Base-by-base conservation (phyloP, 192 early-diverging fungal species). In the Backusella tarrabulga region DNA sequence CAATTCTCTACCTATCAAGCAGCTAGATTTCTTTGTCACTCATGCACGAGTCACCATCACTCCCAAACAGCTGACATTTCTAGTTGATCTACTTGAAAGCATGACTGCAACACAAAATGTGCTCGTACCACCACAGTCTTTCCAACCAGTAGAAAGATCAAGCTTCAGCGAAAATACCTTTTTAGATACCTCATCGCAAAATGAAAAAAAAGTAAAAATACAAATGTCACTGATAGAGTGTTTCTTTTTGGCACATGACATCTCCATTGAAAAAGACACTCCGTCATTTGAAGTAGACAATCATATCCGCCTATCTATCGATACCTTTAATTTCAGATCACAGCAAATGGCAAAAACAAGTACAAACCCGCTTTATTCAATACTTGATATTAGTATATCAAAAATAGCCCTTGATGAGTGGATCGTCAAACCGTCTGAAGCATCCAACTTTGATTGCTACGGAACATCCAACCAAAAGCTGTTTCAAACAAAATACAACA, bases 61-160 rank as follows among this genome's bases (percentile, higher is more conserved):
- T 2, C 88, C 88, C 6, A 76, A 78, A 11, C 88, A 90, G 60
- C 69, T 85, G 6, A 81, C 77, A 29, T 88, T 79, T 44, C 38
- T 79, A 21, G 29, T 79, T 14, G 72, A 79, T 26, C 23, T 79
- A 29, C 21, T 63, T 63, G 56, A 63, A 63, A 63, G 56, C 67
- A n/a, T 38, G 32, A 50, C 12, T n/a, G 2, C 36, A 34, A 14
- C 21, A 9, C 14, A 73, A 4, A 26, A 56, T 72, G 17, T 67
- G 1, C 23, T 23, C 23, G 34, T 40, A 23, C 23, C 68, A 38
- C 38, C 56, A 63, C 23, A 11, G 4, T 8, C 11, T 21, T 77
- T 8, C 23, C 68, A 29, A 29, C 12, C 26, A 19, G 29, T 35
- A 68, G 19, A 34, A 29, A n/a, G 12, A 63, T 68, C 67, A 68